Conservation (phyloP, 108 stramenopile species). For the Fistulifera solaris region DNA sequence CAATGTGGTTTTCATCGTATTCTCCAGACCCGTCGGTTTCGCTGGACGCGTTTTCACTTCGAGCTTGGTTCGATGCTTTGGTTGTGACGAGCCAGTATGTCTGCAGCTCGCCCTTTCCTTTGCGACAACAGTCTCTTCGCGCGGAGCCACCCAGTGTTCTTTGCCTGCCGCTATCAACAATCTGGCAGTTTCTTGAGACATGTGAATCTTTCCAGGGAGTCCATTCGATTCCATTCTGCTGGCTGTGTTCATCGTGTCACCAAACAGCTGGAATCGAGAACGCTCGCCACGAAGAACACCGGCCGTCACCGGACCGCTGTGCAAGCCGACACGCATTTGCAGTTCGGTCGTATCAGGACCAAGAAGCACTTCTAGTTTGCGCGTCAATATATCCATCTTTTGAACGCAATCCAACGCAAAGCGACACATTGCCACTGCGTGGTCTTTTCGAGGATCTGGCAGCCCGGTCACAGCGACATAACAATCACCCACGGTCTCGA, state of each 20-base stretch:
- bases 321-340: slow-evolving; percentile 30
- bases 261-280: slow-evolving; percentile 26
- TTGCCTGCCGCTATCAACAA: slow-evolving; percentile 22
- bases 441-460: slow-evolving; percentile 26
- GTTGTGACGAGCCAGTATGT: slow-evolving; percentile 19
- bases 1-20: not conserved
- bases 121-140: slow-evolving; percentile 26
- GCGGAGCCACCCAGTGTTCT: slow-evolving; percentile 21
- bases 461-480: slow-evolving; percentile 39
- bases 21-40: not conserved
- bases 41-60: not conserved
- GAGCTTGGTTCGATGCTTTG: not conserved
- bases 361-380: slow-evolving; percentile 7
- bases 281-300: slow-evolving; percentile 38
- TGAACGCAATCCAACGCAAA: slow-evolving; percentile 26
- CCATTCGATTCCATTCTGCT: slow-evolving; percentile 37
- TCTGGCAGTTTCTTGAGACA: slow-evolving; percentile 26
- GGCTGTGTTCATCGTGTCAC: slow-evolving; percentile 33
- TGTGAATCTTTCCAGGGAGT: slow-evolving; percentile 21
- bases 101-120: slow-evolving; percentile 31
- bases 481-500: slow-evolving; percentile 38
- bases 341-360: slow-evolving; percentile 15
- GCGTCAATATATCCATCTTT: slow-evolving; percentile 16
- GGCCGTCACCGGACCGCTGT: slow-evolving; percentile 36
- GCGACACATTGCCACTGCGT: slow-evolving; percentile 23